Evolutionary conservation across 306 rosid species (phyloP).

Genomic region (Astragalus membranaceus): DNA sequence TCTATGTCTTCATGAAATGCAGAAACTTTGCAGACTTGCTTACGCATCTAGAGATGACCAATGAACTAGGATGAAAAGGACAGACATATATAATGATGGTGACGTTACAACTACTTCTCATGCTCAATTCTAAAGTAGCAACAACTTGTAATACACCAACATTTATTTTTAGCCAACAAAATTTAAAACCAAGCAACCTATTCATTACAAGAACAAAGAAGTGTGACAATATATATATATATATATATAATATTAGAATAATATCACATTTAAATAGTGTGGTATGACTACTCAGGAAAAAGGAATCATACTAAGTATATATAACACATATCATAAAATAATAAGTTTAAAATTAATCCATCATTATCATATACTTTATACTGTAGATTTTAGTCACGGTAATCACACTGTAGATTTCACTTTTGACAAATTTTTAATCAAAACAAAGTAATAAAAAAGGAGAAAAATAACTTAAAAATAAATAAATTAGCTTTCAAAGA

Average conservation of each 20-base stretch:
- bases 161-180: constrained; percentile 25
- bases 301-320: background rate
- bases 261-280: background rate
- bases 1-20: constrained; percentile 25
- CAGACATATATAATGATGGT: constrained; percentile 45
- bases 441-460: background rate
- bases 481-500: constrained; percentile 12
- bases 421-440: background rate
- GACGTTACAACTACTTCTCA: constrained; percentile 68
- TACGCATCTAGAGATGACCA: constrained; percentile 27
- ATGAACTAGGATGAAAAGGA: constrained; percentile 36
- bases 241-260: background rate
- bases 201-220: background rate
- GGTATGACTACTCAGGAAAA: background rate
- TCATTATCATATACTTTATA: constrained; percentile 23
- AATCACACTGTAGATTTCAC: constrained; percentile 42
- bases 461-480: constrained; percentile 5
- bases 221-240: background rate
- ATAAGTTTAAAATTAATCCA: background rate
- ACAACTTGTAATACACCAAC: constrained; percentile 27
- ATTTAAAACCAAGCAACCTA: constrained; percentile 10
- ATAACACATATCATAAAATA: background rate
- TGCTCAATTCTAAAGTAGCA: constrained; percentile 53
- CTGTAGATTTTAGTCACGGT: constrained; percentile 23
- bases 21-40: constrained; percentile 27